Evolutionary conservation across 441 rosid species (phyloP), one percentile per base, ranked within the genome.

Genomic region (Arabidopsis hybrid): DNA sequence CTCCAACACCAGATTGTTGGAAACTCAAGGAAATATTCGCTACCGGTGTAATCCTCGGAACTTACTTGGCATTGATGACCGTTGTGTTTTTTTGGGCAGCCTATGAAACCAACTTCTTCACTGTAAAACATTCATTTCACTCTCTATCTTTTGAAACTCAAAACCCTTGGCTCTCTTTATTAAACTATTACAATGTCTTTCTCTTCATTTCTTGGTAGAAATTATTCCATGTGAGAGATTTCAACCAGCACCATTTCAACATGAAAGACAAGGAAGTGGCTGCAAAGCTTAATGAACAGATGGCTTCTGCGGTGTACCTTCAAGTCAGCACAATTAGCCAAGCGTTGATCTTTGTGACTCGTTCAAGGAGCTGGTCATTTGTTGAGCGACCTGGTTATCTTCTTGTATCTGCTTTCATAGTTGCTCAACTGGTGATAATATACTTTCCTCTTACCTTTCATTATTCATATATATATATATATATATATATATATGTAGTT

Each of bases 271-370:
- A 64, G 1, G 8, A 32, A 35, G 50, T 67, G 45, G 60, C 75
- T 60, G 36, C 35, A 39, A 53, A 64, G 11, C 43, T 80, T 10
- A 73, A 84, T 9, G 77, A 53, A 67, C 70, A 63, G 53, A 46
- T 79, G 69, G 84, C 85, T n/a, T 77, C 85, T 10, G 85, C 83
- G 0, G 46, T 82, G 1, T 80, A 82, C 32, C 84, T 84, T 67
- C 88, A 82, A 82, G 76, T 82, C 73, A 84, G 88, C 53, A 84
- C 81, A 4, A 76, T 82, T 51, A 87, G 87, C 57, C 91, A 87
- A 72, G 88, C 91, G 5, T 57, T 87, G n/a, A 87, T 87, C 43
- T 83, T 85, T 5, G 84, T 80, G 60, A 80, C 89, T 2, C 85
- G 84, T 4, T 83, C 87, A 26, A 78, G 81, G 21, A 78, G 87